Percentiles rank a stretch among this genome's conserved stretches.
phyloP scores from a whole-genome alignment of 371 early-diverging fungal genomes.

The Massospora cicadina region DNA sequence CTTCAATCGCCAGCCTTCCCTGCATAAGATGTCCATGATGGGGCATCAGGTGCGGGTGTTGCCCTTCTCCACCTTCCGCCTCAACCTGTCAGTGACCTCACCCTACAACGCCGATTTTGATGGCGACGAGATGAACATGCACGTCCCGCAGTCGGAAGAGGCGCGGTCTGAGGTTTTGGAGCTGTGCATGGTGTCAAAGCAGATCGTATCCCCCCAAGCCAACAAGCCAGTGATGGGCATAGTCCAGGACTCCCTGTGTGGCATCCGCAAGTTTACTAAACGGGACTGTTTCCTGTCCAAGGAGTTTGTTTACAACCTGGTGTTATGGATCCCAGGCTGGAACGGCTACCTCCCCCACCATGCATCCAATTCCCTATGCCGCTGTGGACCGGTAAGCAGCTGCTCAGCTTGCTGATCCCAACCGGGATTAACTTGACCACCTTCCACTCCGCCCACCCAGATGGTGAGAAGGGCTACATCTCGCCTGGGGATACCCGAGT shows the following conservation, averaged over 20 bases:
- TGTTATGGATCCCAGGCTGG: conserved; percentile 93
- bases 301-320: conserved; percentile 86
- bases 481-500: conserved; percentile 88
- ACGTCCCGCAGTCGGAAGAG: conserved; percentile 95
- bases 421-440: conserved; percentile 71
- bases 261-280: conserved; percentile 89
- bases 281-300: conserved; percentile 86
- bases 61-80: conserved; percentile 97
- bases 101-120: conserved; percentile 99
- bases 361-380: conserved; percentile 91
- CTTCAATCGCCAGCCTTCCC: conserved; percentile 99
- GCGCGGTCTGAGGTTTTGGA: conserved; percentile 91
- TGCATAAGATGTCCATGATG: conserved; percentile 99
- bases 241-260: conserved; percentile 98
- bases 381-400: conserved; percentile 98
- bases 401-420: conserved; percentile 85
- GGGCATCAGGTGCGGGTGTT: conserved; percentile 96
- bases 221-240: conserved; percentile 99
- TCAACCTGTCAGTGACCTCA: conserved; percentile 97
- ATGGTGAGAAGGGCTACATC: conserved; percentile 54
- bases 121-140: conserved; percentile 99
- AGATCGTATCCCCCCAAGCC: conserved; percentile 96
- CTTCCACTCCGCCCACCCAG: conserved; percentile 63
- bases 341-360: conserved; percentile 88
- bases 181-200: conserved; percentile 94